Percentiles rank a stretch among this genome's conserved stretches.
Conservation (phyloP, 2,329 filamentous ascomycete genomes). For the Fusarium anguioides region DNA sequence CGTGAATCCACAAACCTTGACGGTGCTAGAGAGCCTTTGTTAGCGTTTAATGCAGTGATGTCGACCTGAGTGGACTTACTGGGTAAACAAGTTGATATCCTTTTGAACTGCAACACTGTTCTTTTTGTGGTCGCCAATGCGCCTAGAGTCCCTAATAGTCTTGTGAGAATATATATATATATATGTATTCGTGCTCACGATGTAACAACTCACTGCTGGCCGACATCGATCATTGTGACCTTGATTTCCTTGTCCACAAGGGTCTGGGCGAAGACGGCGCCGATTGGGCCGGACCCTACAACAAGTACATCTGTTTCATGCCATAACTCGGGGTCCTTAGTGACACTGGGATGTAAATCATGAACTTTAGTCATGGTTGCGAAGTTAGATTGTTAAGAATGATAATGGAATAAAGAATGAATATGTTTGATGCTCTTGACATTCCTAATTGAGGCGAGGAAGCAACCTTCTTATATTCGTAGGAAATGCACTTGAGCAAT, state of each 20-base stretch:
- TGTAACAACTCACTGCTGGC: not conserved
- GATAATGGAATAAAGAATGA: not conserved
- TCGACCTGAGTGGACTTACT: not conserved
- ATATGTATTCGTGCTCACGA: too few relatives aligned
- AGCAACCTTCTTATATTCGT: too few relatives aligned
- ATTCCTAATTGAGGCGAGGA: too few relatives aligned
- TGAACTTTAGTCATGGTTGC: not conserved
- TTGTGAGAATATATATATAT: not conserved
- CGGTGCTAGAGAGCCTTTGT: not conserved
- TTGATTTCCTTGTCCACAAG: constrained; percentile 1
- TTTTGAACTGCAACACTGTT: constrained; percentile 15
- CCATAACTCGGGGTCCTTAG: too few relatives aligned
- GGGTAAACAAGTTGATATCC: constrained; percentile 10
- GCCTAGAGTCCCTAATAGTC: not conserved
- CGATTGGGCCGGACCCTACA: constrained; percentile 6
- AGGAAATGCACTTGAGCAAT: too few relatives aligned
- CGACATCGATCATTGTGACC: constrained; percentile 8
- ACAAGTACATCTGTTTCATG: not conserved
- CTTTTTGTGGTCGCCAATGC: constrained; percentile 6
- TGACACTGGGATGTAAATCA: accelerated
- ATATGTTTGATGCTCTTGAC: accelerated
- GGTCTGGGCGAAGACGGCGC: constrained; percentile 1
- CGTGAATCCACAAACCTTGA: not conserved
- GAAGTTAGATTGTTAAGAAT: not conserved
- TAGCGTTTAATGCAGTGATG: not conserved